Evolutionary conservation across 2,329 filamentous ascomycete genomes (phyloP), one percentile per base, ranked within the genome.

Genomic region (Aaosphaeria arxii): DNA sequence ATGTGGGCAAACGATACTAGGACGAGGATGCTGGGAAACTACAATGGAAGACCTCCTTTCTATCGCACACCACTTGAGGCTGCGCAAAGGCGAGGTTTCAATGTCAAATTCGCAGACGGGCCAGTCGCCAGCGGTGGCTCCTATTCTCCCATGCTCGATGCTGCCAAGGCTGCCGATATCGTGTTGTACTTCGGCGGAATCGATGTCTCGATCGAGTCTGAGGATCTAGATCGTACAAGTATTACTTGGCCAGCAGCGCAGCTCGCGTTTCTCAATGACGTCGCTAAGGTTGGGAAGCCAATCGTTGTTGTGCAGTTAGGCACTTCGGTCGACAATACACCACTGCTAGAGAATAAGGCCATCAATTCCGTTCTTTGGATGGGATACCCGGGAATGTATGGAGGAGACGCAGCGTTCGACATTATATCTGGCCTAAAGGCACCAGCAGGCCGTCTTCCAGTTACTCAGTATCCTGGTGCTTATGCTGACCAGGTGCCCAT

Each of bases 321-420:
- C n/a, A 72, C 70, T 6, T 72, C 76, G 51, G 57, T 84, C n/a
- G 82, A 85, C 57, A 75, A 75, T 47, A 71, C 75, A 0, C 71
- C 77, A 4, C 59, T 84, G 2, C 59, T 77, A 4, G 66, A 66
- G 5, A 77, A 80, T 40, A 55, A 67, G 2, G 75, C 75, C 46
- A 71, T 84, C 45, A 73, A 70, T 38, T 73, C 77, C 0, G 62
- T 85, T 0, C 55, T 85, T 0, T 85, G 82, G 82, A 78, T 72
- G 0, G 79, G 81, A 0, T 85, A 82, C 44, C 82, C 82, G 0
- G 82, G 83, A 1, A 81, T 85, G 60, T 76, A 79, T 40, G 83
- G 82, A 7, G 83, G 83, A 3, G 66, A 69, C 2, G 83, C 81
- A 0, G 62, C 84, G 7, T 64, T 83, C 30, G 75, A 84, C 47